A percentile compares a stretch with the other conserved stretches of the same genome.
These are phyloP conservation scores for Pyrenula aspistea DNA, from an alignment of 495 filamentous ascomycete species.

Conservation along the genomic window DNA sequence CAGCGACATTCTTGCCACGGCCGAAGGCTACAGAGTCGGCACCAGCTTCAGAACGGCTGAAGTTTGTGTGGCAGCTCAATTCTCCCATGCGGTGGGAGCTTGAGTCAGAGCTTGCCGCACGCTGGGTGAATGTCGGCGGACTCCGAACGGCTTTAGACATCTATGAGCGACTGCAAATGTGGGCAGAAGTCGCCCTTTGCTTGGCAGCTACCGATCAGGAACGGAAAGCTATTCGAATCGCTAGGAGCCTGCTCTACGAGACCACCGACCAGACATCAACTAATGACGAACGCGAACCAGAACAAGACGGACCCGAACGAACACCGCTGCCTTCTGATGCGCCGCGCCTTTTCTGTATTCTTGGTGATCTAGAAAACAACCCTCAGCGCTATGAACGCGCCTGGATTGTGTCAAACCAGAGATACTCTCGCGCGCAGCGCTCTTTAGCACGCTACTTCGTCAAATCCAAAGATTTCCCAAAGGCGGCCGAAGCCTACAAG, in stretches of 20 bases:
- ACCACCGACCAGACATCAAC: slow-evolving; percentile 45
- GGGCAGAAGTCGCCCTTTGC: slow-evolving; percentile 91
- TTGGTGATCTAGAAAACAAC: slow-evolving; percentile 78
- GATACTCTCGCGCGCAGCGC: slow-evolving; percentile 79
- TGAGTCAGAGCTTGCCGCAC: slow-evolving; percentile 81
- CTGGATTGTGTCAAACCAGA: slow-evolving; percentile 71
- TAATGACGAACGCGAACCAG: background rate
- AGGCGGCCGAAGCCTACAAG: slow-evolving; percentile 66
- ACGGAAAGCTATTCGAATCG: slow-evolving; percentile 62
- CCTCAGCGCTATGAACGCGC: slow-evolving; percentile 66
- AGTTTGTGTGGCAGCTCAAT: slow-evolving; percentile 69
- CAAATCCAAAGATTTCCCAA: slow-evolving; percentile 32
- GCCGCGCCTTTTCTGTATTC: slow-evolving; percentile 80
- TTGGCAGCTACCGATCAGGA: slow-evolving; percentile 71
- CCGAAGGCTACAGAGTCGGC: slow-evolving; percentile 68
- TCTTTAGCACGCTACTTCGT: slow-evolving; percentile 72
- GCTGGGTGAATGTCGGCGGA: slow-evolving; percentile 80
- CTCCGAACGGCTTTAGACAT: slow-evolving; percentile 88
- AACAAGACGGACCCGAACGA: slow-evolving; percentile 38
- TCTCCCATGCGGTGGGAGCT: slow-evolving; percentile 87
- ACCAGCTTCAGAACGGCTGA: slow-evolving; percentile 58
- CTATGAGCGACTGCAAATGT: slow-evolving; percentile 87
- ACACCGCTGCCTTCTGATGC: slow-evolving; percentile 67
- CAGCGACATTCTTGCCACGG: slow-evolving; percentile 56
- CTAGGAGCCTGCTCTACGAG: slow-evolving; percentile 67